Percentiles rank a stretch among this genome's conserved stretches.
phyloP scores from a whole-genome alignment of 257 asterid genomes.

The Galeopsis tetrahit region DNA sequence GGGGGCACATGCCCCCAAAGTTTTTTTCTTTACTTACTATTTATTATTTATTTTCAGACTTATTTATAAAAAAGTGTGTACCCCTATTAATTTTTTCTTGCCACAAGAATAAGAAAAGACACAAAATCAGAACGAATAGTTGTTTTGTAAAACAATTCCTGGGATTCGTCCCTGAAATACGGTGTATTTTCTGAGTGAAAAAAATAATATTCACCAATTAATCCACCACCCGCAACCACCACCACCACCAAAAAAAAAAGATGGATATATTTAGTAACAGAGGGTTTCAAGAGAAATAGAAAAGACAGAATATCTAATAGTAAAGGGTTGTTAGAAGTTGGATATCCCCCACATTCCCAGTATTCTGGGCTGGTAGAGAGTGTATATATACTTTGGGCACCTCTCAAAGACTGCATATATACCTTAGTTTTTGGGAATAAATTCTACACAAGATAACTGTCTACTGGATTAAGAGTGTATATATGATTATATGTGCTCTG shows the following conservation, averaged over 20 bases:
- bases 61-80: not conserved
- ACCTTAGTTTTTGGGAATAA: not conserved
- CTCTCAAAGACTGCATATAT: not conserved
- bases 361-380: not conserved
- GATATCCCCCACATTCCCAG: not conserved
- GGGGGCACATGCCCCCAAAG: not conserved
- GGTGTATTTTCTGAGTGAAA: not conserved
- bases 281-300: constrained; percentile 18
- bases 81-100: not conserved
- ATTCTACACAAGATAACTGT: not conserved
- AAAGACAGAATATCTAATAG: not conserved
- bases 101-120: not conserved
- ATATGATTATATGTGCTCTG: not conserved
- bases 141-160: not conserved
- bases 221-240: not conserved
- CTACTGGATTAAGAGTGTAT: not conserved
- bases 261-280: not conserved
- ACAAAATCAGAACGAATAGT: not conserved
- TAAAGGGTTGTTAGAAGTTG: not conserved
- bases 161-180: not conserved
- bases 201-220: not conserved
- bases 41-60: not conserved
- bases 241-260: not conserved
- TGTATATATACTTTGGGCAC: not conserved
- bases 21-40: not conserved